Evolutionary conservation across 2,329 filamentous ascomycete genomes (phyloP).

Genomic region (Monilinia fructicola): DNA sequence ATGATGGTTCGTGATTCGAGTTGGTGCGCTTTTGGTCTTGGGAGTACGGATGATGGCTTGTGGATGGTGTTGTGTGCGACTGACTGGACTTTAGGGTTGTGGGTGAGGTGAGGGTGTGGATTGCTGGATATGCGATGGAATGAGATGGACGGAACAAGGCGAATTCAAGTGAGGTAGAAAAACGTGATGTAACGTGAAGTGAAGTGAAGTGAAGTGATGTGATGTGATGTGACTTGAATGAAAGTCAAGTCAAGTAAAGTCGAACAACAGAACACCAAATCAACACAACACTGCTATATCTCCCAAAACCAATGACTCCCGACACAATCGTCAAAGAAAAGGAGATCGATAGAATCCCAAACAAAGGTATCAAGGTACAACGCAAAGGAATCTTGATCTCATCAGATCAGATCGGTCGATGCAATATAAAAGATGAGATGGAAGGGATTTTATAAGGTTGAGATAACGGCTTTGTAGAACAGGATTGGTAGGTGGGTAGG

Average conservation of each 20-base stretch:
- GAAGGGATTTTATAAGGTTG: background rate
- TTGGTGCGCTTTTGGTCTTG: background rate
- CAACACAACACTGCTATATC: background rate
- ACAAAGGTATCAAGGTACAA: background rate
- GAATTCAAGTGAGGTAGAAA: too few relatives aligned
- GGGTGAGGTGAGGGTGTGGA: background rate
- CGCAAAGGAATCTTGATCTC: background rate
- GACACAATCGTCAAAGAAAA: background rate
- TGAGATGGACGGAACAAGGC: too few relatives aligned
- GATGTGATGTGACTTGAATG: background rate
- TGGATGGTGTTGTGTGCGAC: background rate
- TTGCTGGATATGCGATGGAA: background rate
- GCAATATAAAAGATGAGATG: background rate
- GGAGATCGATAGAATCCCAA: background rate
- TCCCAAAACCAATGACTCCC: background rate
- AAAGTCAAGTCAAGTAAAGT: too few relatives aligned
- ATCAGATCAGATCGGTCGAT: slow-evolving; percentile 1
- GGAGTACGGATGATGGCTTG: background rate
- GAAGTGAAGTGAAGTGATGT: background rate
- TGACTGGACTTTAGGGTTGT: background rate
- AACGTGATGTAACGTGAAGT: background rate
- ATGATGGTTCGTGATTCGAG: background rate
- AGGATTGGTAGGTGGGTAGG: too few relatives aligned
- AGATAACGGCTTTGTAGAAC: background rate
- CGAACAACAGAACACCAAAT: background rate